A percentile compares a stretch with the other conserved stretches of the same genome.
Conservation (phyloP, 139 green algal species). For the Nannochloris sp. region DNA sequence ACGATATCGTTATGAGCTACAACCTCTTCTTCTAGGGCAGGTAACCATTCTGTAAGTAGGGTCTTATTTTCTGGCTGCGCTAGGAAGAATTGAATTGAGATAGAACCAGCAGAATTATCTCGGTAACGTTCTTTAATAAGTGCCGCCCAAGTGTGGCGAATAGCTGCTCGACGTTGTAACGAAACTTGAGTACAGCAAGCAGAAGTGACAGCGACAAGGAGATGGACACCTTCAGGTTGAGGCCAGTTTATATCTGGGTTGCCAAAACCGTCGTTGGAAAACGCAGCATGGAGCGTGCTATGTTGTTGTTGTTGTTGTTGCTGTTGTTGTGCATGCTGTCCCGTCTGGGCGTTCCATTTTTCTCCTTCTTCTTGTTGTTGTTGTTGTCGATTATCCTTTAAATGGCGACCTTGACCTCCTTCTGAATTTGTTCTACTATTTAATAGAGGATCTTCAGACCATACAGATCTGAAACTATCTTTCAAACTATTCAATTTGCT, state of each 20-base stretch:
- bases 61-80: constrained; percentile 15
- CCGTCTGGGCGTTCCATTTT: no score
- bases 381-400: no score
- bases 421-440: no score
- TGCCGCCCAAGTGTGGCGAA: constrained; percentile 22
- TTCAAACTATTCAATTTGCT: no score
- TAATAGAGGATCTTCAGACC: no score
- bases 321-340: not conserved
- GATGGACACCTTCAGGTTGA: not conserved
- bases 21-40: constrained; percentile 19
- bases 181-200: constrained; percentile 17
- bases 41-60: not conserved
- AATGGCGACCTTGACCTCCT: no score
- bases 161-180: not conserved
- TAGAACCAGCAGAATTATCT: not conserved
- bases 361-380: no score
- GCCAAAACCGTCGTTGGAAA: not conserved
- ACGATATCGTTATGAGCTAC: constrained; percentile 25
- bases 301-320: not conserved
- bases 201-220: constrained; percentile 25
- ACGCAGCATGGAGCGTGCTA: not conserved
- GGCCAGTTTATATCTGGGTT: not conserved
- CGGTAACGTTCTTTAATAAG: not conserved
- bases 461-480: no score
- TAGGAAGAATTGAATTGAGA: constrained; percentile 33